These are phyloP conservation scores for Populus davidiana DNA, from an alignment of 345 rosid species.

Conservation along the genomic window DNA sequence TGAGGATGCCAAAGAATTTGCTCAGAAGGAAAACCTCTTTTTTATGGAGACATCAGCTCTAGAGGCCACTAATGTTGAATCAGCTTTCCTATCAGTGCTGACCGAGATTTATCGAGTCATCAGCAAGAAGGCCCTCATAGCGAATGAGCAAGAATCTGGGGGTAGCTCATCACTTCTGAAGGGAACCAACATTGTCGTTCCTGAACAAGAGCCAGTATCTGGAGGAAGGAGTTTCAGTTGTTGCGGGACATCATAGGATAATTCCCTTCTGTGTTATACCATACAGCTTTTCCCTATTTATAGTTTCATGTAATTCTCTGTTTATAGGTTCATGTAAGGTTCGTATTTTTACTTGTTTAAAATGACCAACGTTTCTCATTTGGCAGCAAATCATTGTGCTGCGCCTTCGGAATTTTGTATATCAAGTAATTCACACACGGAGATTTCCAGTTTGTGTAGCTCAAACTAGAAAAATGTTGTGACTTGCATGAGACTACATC, in stretches of 20 bases:
- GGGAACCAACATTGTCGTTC: slow-evolving; percentile 43
- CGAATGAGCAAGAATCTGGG: slow-evolving; percentile 45
- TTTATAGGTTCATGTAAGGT: background rate
- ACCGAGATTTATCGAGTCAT: slow-evolving; percentile 54
- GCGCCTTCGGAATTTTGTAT: background rate
- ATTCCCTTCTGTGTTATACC: background rate
- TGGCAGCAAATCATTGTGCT: background rate
- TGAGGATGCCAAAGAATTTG: slow-evolving; percentile 62
- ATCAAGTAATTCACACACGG: slow-evolving; percentile 4
- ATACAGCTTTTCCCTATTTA: background rate
- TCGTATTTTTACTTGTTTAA: slow-evolving; percentile 1
- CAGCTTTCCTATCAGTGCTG: slow-evolving; percentile 50
- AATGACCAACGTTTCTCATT: background rate
- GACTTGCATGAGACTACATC: background rate
- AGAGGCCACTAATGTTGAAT: slow-evolving; percentile 56
- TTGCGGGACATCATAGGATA: slow-evolving; percentile 33
- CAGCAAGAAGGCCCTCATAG: slow-evolving; percentile 49
- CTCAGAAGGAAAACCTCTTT: slow-evolving; percentile 52
- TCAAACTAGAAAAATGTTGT: slow-evolving; percentile 4
- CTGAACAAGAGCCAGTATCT: slow-evolving; percentile 35
- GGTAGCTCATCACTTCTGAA: slow-evolving; percentile 49
- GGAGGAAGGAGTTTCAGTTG: slow-evolving; percentile 28
- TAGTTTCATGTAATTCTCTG: slow-evolving; percentile 11
- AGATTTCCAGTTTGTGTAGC: background rate
- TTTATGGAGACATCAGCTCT: slow-evolving; percentile 69